phyloP scores from a whole-genome alignment of 2,329 filamentous ascomycete species.

The Aspergillus sp. region DNA sequence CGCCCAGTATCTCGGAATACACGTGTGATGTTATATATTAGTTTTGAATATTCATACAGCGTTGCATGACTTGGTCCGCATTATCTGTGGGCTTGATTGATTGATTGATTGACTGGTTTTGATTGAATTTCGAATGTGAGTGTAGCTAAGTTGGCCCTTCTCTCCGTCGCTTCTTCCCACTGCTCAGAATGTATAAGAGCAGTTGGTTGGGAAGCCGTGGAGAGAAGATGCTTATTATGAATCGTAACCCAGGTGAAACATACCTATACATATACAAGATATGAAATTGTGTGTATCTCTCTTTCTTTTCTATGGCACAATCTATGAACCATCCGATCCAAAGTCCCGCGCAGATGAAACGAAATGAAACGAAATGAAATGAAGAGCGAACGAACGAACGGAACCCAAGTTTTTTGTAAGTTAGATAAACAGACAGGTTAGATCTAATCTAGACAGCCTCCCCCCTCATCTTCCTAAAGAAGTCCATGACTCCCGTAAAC shows the following conservation, averaged over 20 bases:
- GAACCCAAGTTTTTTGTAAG: background rate
- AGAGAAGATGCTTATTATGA: background rate
- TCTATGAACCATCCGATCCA: slow-evolving; percentile 8
- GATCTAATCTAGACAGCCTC: slow-evolving; percentile 2
- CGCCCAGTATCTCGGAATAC: background rate
- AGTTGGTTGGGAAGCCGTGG: background rate
- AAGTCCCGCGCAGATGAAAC: background rate
- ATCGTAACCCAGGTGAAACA: background rate
- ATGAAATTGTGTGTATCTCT: background rate
- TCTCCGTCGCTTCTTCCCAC: too few relatives aligned
- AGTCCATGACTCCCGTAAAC: slow-evolving; percentile 63
- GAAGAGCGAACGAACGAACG: background rate
- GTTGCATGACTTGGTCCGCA: background rate
- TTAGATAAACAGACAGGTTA: background rate
- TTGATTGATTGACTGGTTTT: too few relatives aligned
- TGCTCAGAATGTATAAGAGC: too few relatives aligned
- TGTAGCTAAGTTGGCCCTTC: background rate
- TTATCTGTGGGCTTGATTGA: background rate
- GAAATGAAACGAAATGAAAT: background rate
- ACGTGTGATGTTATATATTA: background rate
- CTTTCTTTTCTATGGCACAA: slow-evolving; percentile 10
- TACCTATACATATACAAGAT: background rate
- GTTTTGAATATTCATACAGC: background rate
- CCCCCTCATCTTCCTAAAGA: slow-evolving; percentile 72
- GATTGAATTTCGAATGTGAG: too few relatives aligned